Percentiles rank a stretch among this genome's conserved stretches.
These are phyloP conservation scores for Pichia scutulata DNA, from an alignment of 805 yeast species.

Conservation along the genomic window DNA sequence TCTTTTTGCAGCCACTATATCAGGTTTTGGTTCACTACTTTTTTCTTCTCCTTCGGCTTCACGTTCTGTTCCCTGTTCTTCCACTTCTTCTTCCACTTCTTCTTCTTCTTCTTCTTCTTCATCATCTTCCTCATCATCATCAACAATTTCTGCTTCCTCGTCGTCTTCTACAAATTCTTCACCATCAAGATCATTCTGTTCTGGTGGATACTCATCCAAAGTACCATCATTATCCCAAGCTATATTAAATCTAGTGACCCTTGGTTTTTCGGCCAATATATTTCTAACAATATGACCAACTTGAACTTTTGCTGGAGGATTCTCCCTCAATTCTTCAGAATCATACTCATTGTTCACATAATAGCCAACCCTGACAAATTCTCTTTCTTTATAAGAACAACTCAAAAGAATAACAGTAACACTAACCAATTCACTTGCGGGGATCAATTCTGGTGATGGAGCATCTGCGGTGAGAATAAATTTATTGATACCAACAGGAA, in stretches of 20 bases:
- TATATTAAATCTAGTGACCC: constrained; percentile 93
- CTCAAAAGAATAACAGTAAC: constrained; percentile 91
- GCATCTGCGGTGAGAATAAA: constrained; percentile 93
- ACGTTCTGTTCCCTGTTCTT: constrained; percentile 20
- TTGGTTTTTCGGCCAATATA: constrained; percentile 92
- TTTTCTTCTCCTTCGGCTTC: constrained; percentile 13
- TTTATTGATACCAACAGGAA: constrained; percentile 94
- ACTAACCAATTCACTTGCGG: constrained; percentile 89
- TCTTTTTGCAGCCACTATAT: constrained; percentile 33
- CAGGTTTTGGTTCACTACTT: constrained; percentile 37
- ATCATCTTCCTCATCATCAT: constrained; percentile 34
- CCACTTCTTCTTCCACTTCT: constrained; percentile 22
- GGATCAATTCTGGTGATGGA: constrained; percentile 91
- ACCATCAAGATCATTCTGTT: constrained; percentile 61
- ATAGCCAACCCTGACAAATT: constrained; percentile 95
- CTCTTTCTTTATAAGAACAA: constrained; percentile 88
- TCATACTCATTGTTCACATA: constrained; percentile 97
- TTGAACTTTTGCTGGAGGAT: constrained; percentile 89
- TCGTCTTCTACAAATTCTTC: constrained; percentile 49
- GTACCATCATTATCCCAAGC: constrained; percentile 78
- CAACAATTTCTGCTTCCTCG: constrained; percentile 35
- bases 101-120: constrained; percentile 30
- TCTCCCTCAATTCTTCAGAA: constrained; percentile 83
- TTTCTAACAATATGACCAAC: constrained; percentile 92
- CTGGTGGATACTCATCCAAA: constrained; percentile 70